Base-by-base conservation (phyloP, 768 basidiomycete species). In the Suillus subaureus region DNA sequence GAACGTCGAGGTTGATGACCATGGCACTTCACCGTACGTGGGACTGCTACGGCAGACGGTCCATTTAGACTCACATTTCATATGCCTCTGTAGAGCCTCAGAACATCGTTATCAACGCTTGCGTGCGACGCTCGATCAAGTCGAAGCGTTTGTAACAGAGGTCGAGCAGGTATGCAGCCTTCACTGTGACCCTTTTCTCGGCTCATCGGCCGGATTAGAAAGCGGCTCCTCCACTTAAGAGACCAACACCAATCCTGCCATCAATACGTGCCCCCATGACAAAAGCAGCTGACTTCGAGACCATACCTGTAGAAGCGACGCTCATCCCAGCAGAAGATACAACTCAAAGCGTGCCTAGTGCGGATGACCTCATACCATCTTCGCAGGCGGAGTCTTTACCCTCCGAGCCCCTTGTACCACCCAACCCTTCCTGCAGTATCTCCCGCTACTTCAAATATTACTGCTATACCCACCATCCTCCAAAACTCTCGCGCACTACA, bases 401-500 rank as follows among this genome's bases (percentile, higher is more conserved):
- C 16, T 58, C 39, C 1, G 58, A 42, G 39, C 63, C 72, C 18
- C 64, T 64, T 62, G 39, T 71, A 45, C 65, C 73, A 23, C 65
- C n/a, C 69, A 33, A 66, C 43, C 39, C 62, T 67, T 63, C 72
- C 70, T 40, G 65, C 42, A 63, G 73, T 74, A 28, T 68, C 72
- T 43, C 77, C 74, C 9, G 71, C 76, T 63, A 70, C 82, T 15
- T 77, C 80, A 15, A 73, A 76, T 5, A 64, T 78, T 40, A 78
- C 77, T 21, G 70, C 78, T 26, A 69, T 74, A 26, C 79, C 81
- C 4, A 77, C 80, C 5, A 79, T 82, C 70, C 76, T 85, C 28
- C 83, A 86, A 70, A 84, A 86, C 66, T 85, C 89, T n/a, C 83
- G 75, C 42, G 81, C 83, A 0, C 78, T 91, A 3, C 94, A 96